Evolutionary conservation across 495 filamentous ascomycete species (phyloP).

Genomic region (Podospora pseudocomata): DNA sequence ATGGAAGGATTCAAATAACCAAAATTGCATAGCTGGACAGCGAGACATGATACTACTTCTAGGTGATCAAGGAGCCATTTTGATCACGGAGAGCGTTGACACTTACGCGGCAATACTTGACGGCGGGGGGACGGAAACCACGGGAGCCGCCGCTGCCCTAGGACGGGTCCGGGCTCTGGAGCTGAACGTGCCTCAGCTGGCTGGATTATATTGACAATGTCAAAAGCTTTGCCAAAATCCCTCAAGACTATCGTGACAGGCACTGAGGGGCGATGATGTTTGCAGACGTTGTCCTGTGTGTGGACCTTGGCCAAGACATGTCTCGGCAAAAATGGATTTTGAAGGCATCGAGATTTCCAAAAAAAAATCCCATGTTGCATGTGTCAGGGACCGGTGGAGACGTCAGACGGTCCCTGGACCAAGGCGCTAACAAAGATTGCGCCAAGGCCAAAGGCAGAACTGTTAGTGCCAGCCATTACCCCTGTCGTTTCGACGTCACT

Average conservation of each 20-base stretch:
- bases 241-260: too few species aligned
- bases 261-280: not conserved
- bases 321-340: not conserved
- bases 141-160: not conserved
- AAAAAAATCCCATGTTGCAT: not conserved
- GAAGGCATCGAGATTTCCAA: not conserved
- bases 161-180: not conserved
- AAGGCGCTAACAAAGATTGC: not conserved
- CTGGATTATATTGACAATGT: too few species aligned
- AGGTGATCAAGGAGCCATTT: not conserved
- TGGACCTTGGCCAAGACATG: not conserved
- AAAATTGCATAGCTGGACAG: not conserved
- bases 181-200: not conserved
- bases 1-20: not conserved
- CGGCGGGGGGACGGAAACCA: not conserved
- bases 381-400: not conserved
- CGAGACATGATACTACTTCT: not conserved
- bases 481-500: not conserved
- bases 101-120: not conserved
- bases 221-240: too few species aligned
- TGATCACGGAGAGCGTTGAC: not conserved
- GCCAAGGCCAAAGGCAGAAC: not conserved
- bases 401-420: not conserved
- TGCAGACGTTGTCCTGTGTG: not conserved
- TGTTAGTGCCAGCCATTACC: not conserved